A percentile compares a stretch with the other conserved stretches of the same genome.
Conservation (phyloP, 2,329 filamentous ascomycete genomes). For the Claviceps purpurea region DNA sequence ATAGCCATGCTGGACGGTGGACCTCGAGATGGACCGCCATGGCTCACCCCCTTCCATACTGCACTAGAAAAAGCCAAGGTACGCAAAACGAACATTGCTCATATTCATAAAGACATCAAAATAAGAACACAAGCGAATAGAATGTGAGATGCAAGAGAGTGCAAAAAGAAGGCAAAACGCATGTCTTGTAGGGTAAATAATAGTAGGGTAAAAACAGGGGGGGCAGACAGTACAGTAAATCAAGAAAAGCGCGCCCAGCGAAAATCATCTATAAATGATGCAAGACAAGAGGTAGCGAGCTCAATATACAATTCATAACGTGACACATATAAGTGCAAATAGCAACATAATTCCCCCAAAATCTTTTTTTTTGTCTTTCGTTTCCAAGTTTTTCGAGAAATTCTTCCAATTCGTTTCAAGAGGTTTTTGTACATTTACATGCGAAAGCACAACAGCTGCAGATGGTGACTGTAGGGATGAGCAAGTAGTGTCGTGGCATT, state of each 20-base stretch:
- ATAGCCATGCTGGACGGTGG: neutral
- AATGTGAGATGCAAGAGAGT: conserved; percentile 8
- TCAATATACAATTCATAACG: conserved; percentile 22
- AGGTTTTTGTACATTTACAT: conserved; percentile 21
- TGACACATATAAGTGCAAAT: conserved; percentile 7
- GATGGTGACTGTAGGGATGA: conserved; percentile 11
- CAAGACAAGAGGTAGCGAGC: conserved; percentile 8
- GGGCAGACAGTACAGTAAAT: neutral
- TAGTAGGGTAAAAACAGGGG: conserved; percentile 6
- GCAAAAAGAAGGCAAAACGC: conserved; percentile 6
- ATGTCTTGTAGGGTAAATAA: conserved; percentile 9
- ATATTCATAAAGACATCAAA: neutral
- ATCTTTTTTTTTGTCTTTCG: conserved; percentile 1
- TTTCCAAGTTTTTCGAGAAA: conserved; percentile 4
- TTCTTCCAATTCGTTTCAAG: conserved; percentile 9
- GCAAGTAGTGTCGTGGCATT: conserved; percentile 13
- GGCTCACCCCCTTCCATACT: neutral
- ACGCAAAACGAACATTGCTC: neutral
- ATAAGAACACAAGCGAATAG: conserved; percentile 1
- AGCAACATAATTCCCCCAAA: neutral
- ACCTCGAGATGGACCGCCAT: neutral
- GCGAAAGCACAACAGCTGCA: conserved; percentile 16
- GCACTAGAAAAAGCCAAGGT: neutral
- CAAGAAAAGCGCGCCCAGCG: conserved; percentile 10
- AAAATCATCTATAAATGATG: conserved; percentile 17